Base-by-base conservation (phyloP, 148 eudicot genomes). In the Drosera capensis region DNA sequence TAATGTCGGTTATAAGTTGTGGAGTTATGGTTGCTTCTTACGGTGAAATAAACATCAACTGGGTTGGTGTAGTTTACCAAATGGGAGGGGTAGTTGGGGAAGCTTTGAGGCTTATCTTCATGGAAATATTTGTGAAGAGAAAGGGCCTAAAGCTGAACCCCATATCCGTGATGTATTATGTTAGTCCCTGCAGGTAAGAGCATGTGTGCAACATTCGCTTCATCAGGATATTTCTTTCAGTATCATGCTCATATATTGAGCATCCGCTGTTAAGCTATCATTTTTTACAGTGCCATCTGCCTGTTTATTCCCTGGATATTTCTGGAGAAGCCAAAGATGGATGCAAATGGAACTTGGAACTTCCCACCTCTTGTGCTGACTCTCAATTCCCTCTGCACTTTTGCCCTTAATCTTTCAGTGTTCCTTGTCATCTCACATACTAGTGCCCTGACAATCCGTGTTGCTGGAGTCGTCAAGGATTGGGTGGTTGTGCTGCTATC, bases 141-240 rank as follows among this genome's bases (percentile, higher is more conserved):
- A 90, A 90, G 72, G 99, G 99, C 15, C 59, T 90, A 34, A 84
- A 84, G 60, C 66, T 90, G 37, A 90, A 85, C 57, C 99, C 99
- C 8, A 72, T 90, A 47, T 85, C 99, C 23, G 49, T 90, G 45
- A 90, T 90, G 99, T 90, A 85, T 66, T 90, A 90, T 43, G 95
- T 90, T 45, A 90, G 99, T 65, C 99, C 99, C 14, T 90, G 97
- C 97, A 90, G 97, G 97, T 71, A 76, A n/a, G n/a, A n/a, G n/a
- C n/a, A n/a, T n/a, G n/a, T n/a, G n/a, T n/a, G n/a, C n/a, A n/a
- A n/a, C n/a, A n/a, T n/a, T n/a, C n/a, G n/a, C n/a, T n/a, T n/a
- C n/a, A n/a, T n/a, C n/a, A n/a, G n/a, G n/a, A n/a, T n/a, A n/a
- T n/a, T n/a, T n/a, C n/a, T n/a, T n/a, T n/a, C n/a, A n/a, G n/a